Conservation (phyloP, 106 monocot species). For the Phalaenopsis aphrodite region DNA sequence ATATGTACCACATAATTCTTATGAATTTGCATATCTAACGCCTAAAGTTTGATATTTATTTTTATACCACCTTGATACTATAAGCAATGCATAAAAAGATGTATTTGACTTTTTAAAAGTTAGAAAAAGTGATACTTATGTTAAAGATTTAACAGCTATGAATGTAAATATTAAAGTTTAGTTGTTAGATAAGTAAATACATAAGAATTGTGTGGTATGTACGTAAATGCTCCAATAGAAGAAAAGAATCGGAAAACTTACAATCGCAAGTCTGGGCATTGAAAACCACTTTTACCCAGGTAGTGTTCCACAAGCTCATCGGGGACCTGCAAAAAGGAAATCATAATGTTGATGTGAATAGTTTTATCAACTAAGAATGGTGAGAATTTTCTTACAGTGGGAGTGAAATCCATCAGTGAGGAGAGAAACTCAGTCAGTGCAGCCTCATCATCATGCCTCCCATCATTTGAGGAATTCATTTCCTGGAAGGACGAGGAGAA, state of each 20-base stretch:
- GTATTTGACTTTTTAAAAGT: too few species aligned
- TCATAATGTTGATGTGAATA: not conserved
- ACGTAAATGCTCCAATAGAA: not conserved
- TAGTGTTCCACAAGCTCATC: constrained; percentile 97
- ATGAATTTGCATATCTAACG: too few species aligned
- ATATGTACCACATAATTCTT: too few species aligned
- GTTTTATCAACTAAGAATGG: not conserved
- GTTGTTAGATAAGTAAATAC: too few species aligned
- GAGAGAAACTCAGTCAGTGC: constrained; percentile 90
- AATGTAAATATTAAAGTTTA: too few species aligned
- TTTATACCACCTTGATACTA: too few species aligned
- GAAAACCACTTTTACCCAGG: constrained; percentile 77
- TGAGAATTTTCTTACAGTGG: constrained; percentile 36
- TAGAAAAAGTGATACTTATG: too few species aligned
- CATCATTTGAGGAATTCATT: constrained; percentile 33
- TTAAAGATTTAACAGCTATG: too few species aligned
- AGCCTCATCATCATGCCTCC: constrained; percentile 76
- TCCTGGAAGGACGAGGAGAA: not conserved
- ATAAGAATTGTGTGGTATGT: too few species aligned
- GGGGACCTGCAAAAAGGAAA: constrained; percentile 47
- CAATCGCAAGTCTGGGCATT: constrained; percentile 92
- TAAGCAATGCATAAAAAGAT: too few species aligned
- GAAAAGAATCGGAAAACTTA: constrained; percentile 19
- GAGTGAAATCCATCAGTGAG: constrained; percentile 93
- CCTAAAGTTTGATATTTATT: too few species aligned